Conservation (phyloP, 345 rosid species). For the Eucalyptus sp. region DNA sequence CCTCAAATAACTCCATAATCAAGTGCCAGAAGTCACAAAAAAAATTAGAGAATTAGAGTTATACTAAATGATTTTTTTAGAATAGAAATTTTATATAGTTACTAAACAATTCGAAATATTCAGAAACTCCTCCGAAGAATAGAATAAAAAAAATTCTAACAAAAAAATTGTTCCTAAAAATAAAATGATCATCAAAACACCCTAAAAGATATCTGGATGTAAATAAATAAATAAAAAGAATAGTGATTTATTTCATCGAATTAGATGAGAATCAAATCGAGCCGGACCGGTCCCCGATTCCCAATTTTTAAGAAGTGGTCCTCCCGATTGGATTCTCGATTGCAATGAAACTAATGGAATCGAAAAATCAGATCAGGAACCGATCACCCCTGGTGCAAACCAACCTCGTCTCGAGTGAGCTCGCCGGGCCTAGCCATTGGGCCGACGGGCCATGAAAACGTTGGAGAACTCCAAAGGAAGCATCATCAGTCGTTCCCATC, state of each 20-base stretch:
- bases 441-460: neutral
- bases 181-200: accelerated
- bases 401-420: neutral
- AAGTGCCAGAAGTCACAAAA: too few species aligned
- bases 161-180: accelerated
- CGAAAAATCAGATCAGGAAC: accelerated
- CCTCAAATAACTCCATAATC: too few species aligned
- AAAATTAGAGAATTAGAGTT: accelerated
- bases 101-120: accelerated
- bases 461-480: neutral
- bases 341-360: accelerated
- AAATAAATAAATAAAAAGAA: accelerated
- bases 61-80: accelerated
- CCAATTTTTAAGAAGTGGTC: too few species aligned
- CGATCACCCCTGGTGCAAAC: accelerated
- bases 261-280: accelerated
- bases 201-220: accelerated
- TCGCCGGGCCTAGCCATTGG: neutral
- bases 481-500: neutral
- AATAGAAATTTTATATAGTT: accelerated
- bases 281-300: accelerated
- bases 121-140: accelerated
- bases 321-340: accelerated
- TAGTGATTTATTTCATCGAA: accelerated
- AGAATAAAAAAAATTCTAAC: accelerated